Base-by-base conservation (phyloP, 1,284 basidiomycete genomes). In the Wallemia hederae region DNA sequence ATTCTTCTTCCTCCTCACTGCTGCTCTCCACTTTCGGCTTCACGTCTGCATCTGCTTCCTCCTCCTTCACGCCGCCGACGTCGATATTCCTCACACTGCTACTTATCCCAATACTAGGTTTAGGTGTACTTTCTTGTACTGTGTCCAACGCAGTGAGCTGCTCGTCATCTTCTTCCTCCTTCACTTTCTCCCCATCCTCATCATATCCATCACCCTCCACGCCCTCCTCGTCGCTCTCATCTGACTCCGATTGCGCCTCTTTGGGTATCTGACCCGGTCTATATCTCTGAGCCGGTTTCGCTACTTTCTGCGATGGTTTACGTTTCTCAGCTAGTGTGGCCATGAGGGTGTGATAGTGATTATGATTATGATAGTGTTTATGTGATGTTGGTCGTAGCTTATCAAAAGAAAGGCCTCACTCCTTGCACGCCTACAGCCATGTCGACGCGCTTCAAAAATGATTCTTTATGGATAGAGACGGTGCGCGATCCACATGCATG, bases 1-100 rank as follows among this genome's bases (percentile, higher is more conserved):
- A 81, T n/a, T 71, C 71, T 61, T 73, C 73, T 65, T 83, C 78
- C 62, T 73, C 72, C 61, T 68, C 70, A 55, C 62, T 59, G 57
- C 56, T 71, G 64, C 76, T 80, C 26, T 69, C 63, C 33, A 39
- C 56, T 27, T 56, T 60, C 3, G 61, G 56, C 1, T 60, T 61
- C 27, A 62, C 9, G 11, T 28, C n/a, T 5, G 15, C 7, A 3
- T 58, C 56, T 28, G 3, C 15, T 26, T 58, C 9, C 7, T 24
- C 56, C 9, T 58, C 15, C 14, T 9, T n/a, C 14, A 24, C n/a
- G 14, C 9, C 24, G 15, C 56, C 56, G 24, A 58, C 25, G 25
- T 49, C 39, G 3, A 49, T 11, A 49, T 49, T n/a, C 39, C 22
- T 49, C 3, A 49, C 22, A 49, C 22, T 49, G 3, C 9, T 49